Base-by-base conservation (phyloP, 768 basidiomycete genomes). In the Leccinum sublutescens region DNA sequence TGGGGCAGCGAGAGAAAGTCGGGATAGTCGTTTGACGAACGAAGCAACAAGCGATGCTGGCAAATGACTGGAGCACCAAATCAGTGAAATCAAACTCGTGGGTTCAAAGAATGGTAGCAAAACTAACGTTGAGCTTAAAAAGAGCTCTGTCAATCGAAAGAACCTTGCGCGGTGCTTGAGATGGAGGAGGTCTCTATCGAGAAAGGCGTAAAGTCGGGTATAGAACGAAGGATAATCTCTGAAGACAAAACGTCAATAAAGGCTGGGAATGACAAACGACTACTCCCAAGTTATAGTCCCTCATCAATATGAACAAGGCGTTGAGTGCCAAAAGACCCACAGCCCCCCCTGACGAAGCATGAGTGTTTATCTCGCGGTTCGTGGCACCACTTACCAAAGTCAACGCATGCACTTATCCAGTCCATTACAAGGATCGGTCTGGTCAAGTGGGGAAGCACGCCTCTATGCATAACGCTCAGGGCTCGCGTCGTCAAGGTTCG, bases 181-280 rank as follows among this genome's bases (percentile, higher is more conserved):
- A 67, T 98, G 96, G 7, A 99, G 81, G 4, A 97, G 82, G 19
- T 95, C 85, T 10, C 88, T 82, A 69, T 96, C 91, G 19, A 98
- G 82, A 71, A 98, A 91, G 1, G 87, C 82, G 70, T 98, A 98
- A 2, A 99, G 82, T 5, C 89, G 87, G 6, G 87, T 89, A 76
- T 97, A 99, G 76, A 99, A 98, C 11, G 87, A 88, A 2, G 97
- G 95, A 68, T 96, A 98, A 67, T 99, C 97, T 10, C 96, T 98
- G 67, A 48, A 55, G 54, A 48, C 29, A 55, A 49, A 7, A 56
- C 4, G 50, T 40, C 54, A 66, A 54, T 38, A 50, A 57, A 27
- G 14, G 17, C 23, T 33, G n/a, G 9, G 29, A 15, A 29, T 12
- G 52, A 62, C 25, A 27, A 25, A 45, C 23, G 3, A 34, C 11